Conservation (phyloP, 257 asterid genomes). For the Solanum corneliomulleri region DNA sequence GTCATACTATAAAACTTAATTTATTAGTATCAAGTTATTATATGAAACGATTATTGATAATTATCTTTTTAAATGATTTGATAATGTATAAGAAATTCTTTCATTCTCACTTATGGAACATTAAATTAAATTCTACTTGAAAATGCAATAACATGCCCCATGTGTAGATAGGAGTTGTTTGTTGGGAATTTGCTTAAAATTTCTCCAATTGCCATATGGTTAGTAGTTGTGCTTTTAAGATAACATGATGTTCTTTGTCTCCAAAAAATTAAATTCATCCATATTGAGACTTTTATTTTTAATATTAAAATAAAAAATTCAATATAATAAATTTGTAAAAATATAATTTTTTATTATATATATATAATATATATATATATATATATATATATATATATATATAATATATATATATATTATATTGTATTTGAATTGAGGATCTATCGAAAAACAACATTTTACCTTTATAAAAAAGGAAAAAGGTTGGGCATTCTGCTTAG, state of each 20-base stretch:
- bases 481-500: neutral
- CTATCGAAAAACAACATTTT: neutral
- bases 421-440: too few relatives aligned
- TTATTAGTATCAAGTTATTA: neutral
- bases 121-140: neutral
- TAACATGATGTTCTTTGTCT: neutral
- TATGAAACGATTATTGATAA: rapidly evolving
- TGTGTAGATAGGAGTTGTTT: neutral
- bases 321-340: neutral
- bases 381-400: too few relatives aligned
- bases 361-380: too few relatives aligned
- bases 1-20: neutral
- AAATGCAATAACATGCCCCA: neutral
- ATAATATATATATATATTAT: too few relatives aligned
- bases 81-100: neutral
- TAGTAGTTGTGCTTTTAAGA: neutral
- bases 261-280: neutral
- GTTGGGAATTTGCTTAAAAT: neutral
- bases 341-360: neutral
- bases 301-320: neutral
- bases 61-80: neutral
- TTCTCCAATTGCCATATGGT: neutral
- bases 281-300: neutral
- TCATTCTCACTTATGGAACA: neutral
- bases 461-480: too few relatives aligned